A percentile compares a stretch with the other conserved stretches of the same genome.
phyloP scores from a whole-genome alignment of 306 rosid species.

The Biancaea sappan region DNA sequence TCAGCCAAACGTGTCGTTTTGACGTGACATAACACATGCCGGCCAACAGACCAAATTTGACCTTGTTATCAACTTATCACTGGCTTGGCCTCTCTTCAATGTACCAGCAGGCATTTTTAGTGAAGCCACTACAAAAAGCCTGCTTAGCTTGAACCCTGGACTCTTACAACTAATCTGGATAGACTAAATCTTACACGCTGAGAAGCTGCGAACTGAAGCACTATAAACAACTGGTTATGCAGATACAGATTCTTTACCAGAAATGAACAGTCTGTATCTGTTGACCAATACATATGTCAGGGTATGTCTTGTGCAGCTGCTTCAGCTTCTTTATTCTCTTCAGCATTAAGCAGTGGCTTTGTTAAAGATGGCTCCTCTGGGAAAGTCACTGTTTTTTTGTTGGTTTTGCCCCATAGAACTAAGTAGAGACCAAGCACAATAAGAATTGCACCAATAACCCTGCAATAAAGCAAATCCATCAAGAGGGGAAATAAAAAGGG shows the following conservation, averaged over 20 bases:
- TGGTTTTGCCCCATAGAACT: slow-evolving; percentile 68
- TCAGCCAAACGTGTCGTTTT: slow-evolving; percentile 1
- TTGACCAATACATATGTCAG: slow-evolving; percentile 29
- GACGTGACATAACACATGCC: not conserved
- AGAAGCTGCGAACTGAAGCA: not conserved
- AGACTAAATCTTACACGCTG: slow-evolving; percentile 2
- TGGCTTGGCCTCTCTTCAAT: not conserved
- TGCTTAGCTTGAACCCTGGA: slow-evolving; percentile 24
- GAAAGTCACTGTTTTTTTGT: slow-evolving; percentile 35
- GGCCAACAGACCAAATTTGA: slow-evolving; percentile 9
- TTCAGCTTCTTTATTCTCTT: slow-evolving; percentile 30
- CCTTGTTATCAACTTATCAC: slow-evolving; percentile 11
- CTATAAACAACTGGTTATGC: slow-evolving; percentile 1
- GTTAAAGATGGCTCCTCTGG: slow-evolving; percentile 38
- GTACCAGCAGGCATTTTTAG: slow-evolving; percentile 13
- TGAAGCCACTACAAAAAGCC: not conserved
- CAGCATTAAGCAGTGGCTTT: slow-evolving; percentile 50
- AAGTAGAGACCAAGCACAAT: slow-evolving; percentile 63
- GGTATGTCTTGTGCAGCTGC: slow-evolving; percentile 47
- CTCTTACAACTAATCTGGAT: slow-evolving; percentile 19
- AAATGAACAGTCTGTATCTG: not conserved
- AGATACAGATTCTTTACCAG: not conserved
- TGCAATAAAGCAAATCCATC: slow-evolving; percentile 27
- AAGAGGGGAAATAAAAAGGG: not conserved
- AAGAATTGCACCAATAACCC: slow-evolving; percentile 63